Base-by-base conservation (phyloP, 108 stramenopile species). In the Skeletonema potamos region DNA sequence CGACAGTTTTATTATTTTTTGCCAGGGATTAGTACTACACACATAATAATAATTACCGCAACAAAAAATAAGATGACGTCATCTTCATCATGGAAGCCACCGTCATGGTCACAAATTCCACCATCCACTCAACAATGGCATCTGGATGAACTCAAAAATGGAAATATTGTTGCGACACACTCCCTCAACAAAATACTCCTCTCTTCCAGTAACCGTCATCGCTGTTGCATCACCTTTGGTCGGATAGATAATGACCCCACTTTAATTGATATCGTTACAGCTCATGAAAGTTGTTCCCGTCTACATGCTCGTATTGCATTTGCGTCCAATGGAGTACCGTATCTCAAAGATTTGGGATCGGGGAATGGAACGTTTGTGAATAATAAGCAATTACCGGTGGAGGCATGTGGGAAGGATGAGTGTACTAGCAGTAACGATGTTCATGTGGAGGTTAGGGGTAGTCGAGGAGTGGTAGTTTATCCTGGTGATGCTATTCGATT, bases 231-330 rank as follows among this genome's bases (percentile, higher is more conserved):
- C 20, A 73, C 89, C 29, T 71, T 93, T 12, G 92, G 92, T 28
- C 76, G 92, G 28, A 85, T 89, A 27, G 88, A 89, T 54, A 72
- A 74, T 54, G 74, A 74, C 57, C 62, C 69, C 6, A 36, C 74
- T 39, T 12, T 28, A 26, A 81, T 86, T 11, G 75, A 86, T 48
- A 81, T 93, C 18, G 73, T 79, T 10, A 70, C 89, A 12, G 51
- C 71, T 17, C 92, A 93, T 65, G 90, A 91, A 76, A 83, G 81
- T 64, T 83, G 86, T 55, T 85, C 84, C 54, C 88, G 92, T 34
- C 75, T 71, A 12, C 92, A 93, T 67, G 92, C 92, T 13, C 78
- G 92, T 6, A 87, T 93, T 29, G 86, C 89, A 44, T 91, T 93
- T 76, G 86, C 89, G 66, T 6, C 46, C 13, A 27, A 37, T 12